A percentile compares a stretch with the other conserved stretches of the same genome.
These are phyloP conservation scores for Sindora glabra DNA, from an alignment of 306 rosid species.

Conservation along the genomic window DNA sequence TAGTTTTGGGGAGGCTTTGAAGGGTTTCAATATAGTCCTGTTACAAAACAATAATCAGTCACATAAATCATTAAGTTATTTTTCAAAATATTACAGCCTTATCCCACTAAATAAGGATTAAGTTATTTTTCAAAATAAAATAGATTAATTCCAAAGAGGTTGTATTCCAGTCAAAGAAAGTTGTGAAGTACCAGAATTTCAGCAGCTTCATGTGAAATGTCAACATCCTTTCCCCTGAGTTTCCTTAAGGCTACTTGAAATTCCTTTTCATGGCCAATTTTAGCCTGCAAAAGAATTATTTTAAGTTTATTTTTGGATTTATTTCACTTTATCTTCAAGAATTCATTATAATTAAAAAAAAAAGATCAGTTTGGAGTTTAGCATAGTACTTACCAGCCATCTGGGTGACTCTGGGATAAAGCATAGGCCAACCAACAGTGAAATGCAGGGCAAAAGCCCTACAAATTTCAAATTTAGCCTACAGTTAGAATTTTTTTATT, in stretches of 20 bases:
- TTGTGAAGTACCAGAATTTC: slow-evolving; percentile 59
- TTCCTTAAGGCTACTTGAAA: slow-evolving; percentile 51
- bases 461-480: slow-evolving; percentile 26
- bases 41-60: background rate
- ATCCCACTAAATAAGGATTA: too few species aligned
- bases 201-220: slow-evolving; percentile 55
- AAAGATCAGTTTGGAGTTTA: too few species aligned
- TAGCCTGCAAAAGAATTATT: slow-evolving; percentile 57
- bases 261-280: slow-evolving; percentile 45
- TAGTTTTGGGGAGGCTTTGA: slow-evolving; percentile 43
- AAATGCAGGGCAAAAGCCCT: slow-evolving; percentile 64
- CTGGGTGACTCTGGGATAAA: slow-evolving; percentile 89
- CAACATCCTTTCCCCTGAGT: slow-evolving; percentile 47
- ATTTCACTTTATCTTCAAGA: background rate
- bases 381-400: slow-evolving; percentile 93
- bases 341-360: background rate
- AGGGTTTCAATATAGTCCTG: slow-evolving; percentile 69
- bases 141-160: background rate
- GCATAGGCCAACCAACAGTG: slow-evolving; percentile 53
- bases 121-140: too few species aligned
- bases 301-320: background rate
- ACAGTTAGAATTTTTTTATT: background rate
- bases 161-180: slow-evolving; percentile 11
- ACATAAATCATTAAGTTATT: too few species aligned
- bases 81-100: too few species aligned